Evolutionary conservation across 2,329 filamentous ascomycete genomes (phyloP), one percentile per base, ranked within the genome.

Genomic region (Magnaporthiopsis incrustans): DNA sequence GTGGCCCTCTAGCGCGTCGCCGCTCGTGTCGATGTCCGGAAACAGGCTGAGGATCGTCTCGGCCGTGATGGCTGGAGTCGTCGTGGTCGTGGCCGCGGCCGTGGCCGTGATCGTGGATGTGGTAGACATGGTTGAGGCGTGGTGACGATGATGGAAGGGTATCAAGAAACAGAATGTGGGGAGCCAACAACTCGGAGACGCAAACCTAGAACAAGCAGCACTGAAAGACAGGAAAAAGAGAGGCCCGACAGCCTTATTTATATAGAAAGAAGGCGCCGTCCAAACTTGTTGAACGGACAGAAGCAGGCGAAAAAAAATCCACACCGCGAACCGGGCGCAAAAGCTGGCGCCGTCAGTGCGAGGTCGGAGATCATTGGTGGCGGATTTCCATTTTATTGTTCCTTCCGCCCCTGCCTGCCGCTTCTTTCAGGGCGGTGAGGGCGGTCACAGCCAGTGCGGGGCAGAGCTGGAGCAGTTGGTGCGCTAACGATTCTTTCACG

Each of bases 41-140:
- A 98, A 98, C 61, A 98, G 85, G 67, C 87, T 88, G 65, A 94
- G 82, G 71, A 99, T 92, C 72, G 90, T 91, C 71, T 95, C 87
- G 25, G 92, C 92, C 63, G 91, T 96, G 73, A 96, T 92, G 64
- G 85, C 81, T 72, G 86, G 74, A 27, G 81, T 81, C 35, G 78
- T 74, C n/a, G 77, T 81, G 32, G 81, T 82, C 44, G 82, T 81
- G 30, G 74, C 72, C 56, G 4, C 32, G 32, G 32, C 10, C 33
- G 12, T 35, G 33, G 73, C 12, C 33, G 12, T 35, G 33, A 73
- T 73, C 30, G 75, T 71, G 30, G 76, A n/a, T 11, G 44, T 25
- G n/a, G 44, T 53, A 53, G 44, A 53, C 44, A 53, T 53, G 44
- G 44, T 11, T 25, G 44, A 53, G 44, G n/a, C 22, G n/a, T 25